Evolutionary conservation across 345 rosid species (phyloP).

Genomic region (Mallotus nudiflorus): DNA sequence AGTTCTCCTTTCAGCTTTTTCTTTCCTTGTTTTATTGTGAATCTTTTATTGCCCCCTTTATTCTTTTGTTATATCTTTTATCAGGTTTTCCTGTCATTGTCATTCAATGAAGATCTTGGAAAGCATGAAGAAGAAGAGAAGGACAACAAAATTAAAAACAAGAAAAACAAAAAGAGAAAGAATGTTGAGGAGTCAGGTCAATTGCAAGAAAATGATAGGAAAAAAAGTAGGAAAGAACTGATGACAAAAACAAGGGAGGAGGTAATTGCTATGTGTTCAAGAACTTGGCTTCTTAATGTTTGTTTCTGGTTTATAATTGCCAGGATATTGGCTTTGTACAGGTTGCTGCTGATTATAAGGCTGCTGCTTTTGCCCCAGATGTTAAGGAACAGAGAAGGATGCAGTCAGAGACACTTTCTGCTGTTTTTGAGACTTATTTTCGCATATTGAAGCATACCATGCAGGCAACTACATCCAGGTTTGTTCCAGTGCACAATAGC

Average conservation of each 20-base stretch:
- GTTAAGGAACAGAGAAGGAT: conserved; percentile 59
- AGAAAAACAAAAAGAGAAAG: conserved; percentile 58
- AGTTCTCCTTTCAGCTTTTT: not conserved
- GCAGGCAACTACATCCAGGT: conserved; percentile 57
- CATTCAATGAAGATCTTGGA: conserved; percentile 80
- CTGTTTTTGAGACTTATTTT: conserved; percentile 86
- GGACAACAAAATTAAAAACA: conserved; percentile 45
- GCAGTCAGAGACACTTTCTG: conserved; percentile 81
- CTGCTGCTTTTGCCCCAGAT: conserved; percentile 64
- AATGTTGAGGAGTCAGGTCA: conserved; percentile 56
- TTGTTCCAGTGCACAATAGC: conserved; percentile 5
- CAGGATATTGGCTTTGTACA: conserved; percentile 25
- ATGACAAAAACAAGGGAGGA: conserved; percentile 75
- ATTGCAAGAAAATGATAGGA: conserved; percentile 54
- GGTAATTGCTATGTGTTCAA: conserved; percentile 35
- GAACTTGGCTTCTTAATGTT: not conserved
- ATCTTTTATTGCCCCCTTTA: not conserved
- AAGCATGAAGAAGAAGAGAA: conserved; percentile 38
- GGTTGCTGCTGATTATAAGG: conserved; percentile 86
- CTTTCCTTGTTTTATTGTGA: not conserved
- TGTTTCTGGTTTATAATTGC: not conserved
- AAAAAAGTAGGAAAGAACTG: conserved; percentile 66
- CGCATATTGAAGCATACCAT: conserved; percentile 79
- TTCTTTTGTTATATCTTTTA: conserved; percentile 5
- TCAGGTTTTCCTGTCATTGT: conserved; percentile 83